These are phyloP conservation scores for Fusarium anguioides DNA, from an alignment of 2,329 filamentous ascomycete genomes.

Conservation along the genomic window DNA sequence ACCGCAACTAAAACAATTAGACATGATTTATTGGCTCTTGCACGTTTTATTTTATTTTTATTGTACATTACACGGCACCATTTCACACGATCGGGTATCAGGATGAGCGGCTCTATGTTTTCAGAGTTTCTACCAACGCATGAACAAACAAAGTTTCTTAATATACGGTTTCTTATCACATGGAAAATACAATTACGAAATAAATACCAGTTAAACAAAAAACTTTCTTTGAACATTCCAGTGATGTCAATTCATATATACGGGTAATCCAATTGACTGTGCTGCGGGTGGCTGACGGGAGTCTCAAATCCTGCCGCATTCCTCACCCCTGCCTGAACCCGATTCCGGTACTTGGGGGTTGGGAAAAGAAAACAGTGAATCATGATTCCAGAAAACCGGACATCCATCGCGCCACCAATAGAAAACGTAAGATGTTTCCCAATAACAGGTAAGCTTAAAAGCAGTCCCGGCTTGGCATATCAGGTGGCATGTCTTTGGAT, in stretches of 20 bases:
- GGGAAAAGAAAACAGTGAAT: neutral
- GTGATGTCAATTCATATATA: conserved; percentile 11
- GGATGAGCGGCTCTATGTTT: conserved; percentile 38
- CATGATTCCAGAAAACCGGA: neutral
- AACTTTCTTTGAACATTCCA: conserved; percentile 13
- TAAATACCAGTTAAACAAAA: conserved; percentile 13
- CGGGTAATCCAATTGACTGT: neutral
- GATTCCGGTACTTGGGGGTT: neutral
- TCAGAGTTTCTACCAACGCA: conserved; percentile 23
- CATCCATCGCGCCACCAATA: neutral
- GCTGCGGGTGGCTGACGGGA: conserved; percentile 22
- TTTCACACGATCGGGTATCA: conserved; percentile 39
- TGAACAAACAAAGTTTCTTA: conserved; percentile 33
- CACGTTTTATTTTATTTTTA: conserved; percentile 11
- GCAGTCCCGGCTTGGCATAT: neutral
- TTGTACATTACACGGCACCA: conserved; percentile 29
- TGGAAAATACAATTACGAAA: conserved; percentile 18
- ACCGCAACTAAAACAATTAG: conserved; percentile 14
- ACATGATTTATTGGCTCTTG: conserved; percentile 25
- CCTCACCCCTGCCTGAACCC: conserved; percentile 6
- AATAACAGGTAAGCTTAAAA: conserved; percentile 8
- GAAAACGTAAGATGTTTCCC: neutral
- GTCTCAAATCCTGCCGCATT: conserved; percentile 18
- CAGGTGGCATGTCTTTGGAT: neutral
- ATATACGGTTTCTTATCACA: conserved; percentile 31